phyloP scores from a whole-genome alignment of 2,329 filamentous ascomycete species.

The Botrytis sinoallii region DNA sequence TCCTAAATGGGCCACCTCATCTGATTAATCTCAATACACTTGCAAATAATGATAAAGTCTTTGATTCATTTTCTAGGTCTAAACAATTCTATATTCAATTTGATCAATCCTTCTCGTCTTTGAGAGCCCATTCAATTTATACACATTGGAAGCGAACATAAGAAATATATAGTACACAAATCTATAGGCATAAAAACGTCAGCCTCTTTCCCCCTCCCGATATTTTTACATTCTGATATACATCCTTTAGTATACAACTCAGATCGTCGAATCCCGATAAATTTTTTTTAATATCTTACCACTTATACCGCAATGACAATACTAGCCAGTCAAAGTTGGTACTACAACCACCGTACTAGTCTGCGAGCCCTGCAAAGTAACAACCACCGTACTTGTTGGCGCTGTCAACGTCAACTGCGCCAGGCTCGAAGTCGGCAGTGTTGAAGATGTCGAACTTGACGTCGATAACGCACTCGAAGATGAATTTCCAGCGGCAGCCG shows the following conservation, averaged over 20 bases:
- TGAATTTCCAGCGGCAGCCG: neutral
- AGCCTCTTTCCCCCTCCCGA: no score
- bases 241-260: neutral
- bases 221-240: neutral
- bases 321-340: neutral
- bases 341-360: slow-evolving; percentile 2
- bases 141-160: neutral
- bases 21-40: neutral
- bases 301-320: neutral
- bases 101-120: neutral
- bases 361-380: neutral
- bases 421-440: neutral
- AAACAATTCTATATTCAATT: neutral
- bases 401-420: neutral
- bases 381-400: slow-evolving; percentile 13
- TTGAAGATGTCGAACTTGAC: neutral
- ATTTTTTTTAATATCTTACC: no score
- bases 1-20: fast-evolving
- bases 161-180: neutral
- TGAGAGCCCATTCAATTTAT: neutral
- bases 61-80: neutral
- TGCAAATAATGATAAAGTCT: neutral
- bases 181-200: neutral
- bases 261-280: neutral
- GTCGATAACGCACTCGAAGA: neutral